Percentiles rank a stretch among this genome's conserved stretches.
Conservation (phyloP, 225 moss, liverwort and hornwort genomes). For the Pseudoscleropodium purum region DNA sequence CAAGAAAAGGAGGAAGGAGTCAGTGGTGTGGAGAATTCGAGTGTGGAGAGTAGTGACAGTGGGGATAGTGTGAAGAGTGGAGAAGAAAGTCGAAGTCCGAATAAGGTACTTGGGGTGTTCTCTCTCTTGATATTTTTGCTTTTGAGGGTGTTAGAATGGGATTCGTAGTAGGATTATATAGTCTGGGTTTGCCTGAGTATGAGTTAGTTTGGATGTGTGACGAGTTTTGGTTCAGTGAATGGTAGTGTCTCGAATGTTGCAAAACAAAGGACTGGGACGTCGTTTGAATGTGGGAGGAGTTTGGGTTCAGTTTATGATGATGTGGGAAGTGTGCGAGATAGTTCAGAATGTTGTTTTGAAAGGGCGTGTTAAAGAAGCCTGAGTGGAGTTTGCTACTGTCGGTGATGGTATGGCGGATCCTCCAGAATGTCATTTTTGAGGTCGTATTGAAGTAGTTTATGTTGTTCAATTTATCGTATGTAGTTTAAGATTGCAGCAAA, state of each 20-base stretch:
- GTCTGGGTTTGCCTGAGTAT: not conserved
- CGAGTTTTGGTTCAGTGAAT: not conserved
- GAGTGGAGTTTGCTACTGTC: too few species aligned
- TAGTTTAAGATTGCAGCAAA: not conserved
- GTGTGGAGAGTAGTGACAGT: slow-evolving; percentile 15
- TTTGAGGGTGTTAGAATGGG: not conserved
- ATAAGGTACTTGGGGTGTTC: not conserved
- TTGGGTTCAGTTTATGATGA: not conserved
- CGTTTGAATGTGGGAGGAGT: not conserved
- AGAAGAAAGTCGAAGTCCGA: not conserved
- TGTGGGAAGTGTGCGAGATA: not conserved
- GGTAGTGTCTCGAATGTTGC: not conserved
- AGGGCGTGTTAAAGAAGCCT: too few species aligned
- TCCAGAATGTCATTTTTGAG: not conserved
- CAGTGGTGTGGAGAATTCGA: not conserved
- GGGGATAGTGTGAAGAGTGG: not conserved
- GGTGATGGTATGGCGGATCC: too few species aligned
- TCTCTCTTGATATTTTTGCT: not conserved
- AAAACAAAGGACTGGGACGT: not conserved
- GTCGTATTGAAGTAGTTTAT: not conserved
- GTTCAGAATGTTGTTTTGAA: not conserved
- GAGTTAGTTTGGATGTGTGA: not conserved
- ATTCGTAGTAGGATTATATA: not conserved
- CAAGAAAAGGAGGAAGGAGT: not conserved
- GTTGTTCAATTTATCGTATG: not conserved